Evolutionary conservation across 306 rosid species (phyloP), one percentile per base, ranked within the genome.

Genomic region (Medicago arabica): DNA sequence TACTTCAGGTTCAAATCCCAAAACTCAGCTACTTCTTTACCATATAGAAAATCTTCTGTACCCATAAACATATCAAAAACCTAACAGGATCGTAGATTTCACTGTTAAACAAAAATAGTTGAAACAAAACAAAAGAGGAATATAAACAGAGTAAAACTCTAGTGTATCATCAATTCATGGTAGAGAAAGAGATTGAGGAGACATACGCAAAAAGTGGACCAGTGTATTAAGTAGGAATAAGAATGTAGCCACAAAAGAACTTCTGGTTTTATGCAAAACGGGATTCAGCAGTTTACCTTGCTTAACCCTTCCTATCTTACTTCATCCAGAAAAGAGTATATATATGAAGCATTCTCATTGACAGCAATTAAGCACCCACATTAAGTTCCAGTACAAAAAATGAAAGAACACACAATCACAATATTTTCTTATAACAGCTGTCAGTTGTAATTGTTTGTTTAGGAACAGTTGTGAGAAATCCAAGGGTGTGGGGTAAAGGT

Each of bases 201-300:
- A 57, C 96, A 79, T 83, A 92, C 98, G 78, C 85, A 18, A 95
- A 95, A 75, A 69, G 57, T 60, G 98, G 97, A 15, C 97, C 97
- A 9, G 59, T 47, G 60, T 89, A 95, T 14, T 87, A 69, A 14
- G 93, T 57, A 0, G 92, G 77, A 74, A 80, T 46, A 14, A 83
- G 78, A 49, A 83, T 17, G 72, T 83, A 85, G 0, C 82, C 84
- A 46, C 75, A 28, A 28, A 28, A 28, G 31, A 28, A 28, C 31
- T 28, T 3, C 31, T 28, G 4, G 19, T 38, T 57, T 39, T 8
- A 49, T 50, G 16, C 47, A 23, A 53, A 40, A 14, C 38, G 58
- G 7, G 41, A 36, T 16, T 47, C 47, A 0, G 15, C 47, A 44
- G 62, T 64, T 75, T 36, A 21, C 13, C 7, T 19, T 2, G 34